A percentile compares a stretch with the other conserved stretches of the same genome.
Conservation (phyloP, 805 yeast species). For the Yamadazyma scolyti region DNA sequence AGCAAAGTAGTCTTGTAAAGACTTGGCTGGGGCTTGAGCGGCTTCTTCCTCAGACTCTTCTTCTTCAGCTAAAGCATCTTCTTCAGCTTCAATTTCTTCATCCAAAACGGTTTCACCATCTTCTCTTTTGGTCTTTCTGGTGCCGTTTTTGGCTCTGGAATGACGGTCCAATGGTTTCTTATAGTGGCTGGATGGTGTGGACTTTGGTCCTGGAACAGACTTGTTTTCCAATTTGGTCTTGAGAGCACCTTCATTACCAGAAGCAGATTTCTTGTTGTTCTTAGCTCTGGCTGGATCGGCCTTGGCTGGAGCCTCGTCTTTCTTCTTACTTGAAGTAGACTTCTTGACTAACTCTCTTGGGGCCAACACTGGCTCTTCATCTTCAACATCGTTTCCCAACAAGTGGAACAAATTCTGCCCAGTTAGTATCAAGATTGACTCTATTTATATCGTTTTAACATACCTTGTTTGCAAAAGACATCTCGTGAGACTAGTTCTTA, state of each 20-base stretch:
- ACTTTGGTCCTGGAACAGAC: constrained; percentile 54
- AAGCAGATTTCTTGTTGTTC: constrained; percentile 63
- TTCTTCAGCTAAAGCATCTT: constrained; percentile 40
- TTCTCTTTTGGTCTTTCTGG: constrained; percentile 84
- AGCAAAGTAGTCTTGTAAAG: constrained; percentile 84
- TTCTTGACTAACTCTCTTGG: constrained; percentile 80
- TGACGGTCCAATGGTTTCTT: constrained; percentile 77
- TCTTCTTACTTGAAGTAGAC: constrained; percentile 81
- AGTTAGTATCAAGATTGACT: constrained; percentile 7
- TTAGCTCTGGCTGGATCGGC: constrained; percentile 79
- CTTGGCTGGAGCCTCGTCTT: constrained; percentile 75
- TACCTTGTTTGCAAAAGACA: constrained; percentile 50
- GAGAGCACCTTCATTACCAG: constrained; percentile 89
- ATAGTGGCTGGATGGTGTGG: constrained; percentile 51
- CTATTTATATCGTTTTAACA: constrained; percentile 15
- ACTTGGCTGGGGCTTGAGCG: constrained; percentile 48
- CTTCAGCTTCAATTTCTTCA: constrained; percentile 53
- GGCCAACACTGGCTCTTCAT: constrained; percentile 54
- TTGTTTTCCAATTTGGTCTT: constrained; percentile 72
- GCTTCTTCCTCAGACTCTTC: constrained; percentile 44
- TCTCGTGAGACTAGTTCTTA: constrained; percentile 10
- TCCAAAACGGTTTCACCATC: constrained; percentile 58
- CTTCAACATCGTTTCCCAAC: constrained; percentile 88
- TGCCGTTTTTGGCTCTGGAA: constrained; percentile 80
- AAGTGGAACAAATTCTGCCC: constrained; percentile 73